phyloP scores from a whole-genome alignment of 352 stramenopile genomes.

The Pythium monospermum region DNA sequence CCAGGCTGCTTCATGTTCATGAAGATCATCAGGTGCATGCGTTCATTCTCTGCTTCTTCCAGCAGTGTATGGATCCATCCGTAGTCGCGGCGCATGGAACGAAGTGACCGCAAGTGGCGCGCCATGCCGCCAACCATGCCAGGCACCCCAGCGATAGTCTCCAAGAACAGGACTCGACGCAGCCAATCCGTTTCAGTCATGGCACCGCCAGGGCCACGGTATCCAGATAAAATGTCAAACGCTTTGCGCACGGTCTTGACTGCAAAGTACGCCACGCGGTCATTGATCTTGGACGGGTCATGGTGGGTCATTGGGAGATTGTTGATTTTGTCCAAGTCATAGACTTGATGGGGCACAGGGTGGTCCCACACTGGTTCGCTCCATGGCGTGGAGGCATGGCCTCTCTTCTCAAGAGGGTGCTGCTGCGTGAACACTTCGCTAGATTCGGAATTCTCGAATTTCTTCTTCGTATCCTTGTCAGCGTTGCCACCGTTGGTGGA shows the following conservation, averaged over 20 bases:
- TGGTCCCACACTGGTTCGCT: constrained; percentile 27
- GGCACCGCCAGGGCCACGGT: constrained; percentile 36
- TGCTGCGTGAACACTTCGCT: too few species aligned
- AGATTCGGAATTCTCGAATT: too few species aligned
- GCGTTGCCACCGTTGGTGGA: too few species aligned
- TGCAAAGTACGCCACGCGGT: constrained; percentile 30
- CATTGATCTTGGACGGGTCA: constrained; percentile 29
- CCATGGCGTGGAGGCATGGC: not conserved
- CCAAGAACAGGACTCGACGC: constrained; percentile 64
- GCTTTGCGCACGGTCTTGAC: constrained; percentile 36
- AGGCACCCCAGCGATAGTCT: constrained; percentile 65
- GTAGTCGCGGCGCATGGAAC: constrained; percentile 75
- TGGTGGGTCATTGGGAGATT: constrained; percentile 32
- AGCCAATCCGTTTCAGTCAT: constrained; percentile 68
- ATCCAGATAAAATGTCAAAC: constrained; percentile 47
- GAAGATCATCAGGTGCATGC: constrained; percentile 91
- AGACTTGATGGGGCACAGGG: constrained; percentile 32
- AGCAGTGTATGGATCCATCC: constrained; percentile 89
- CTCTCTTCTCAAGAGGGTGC: not conserved
- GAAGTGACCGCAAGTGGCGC: constrained; percentile 75
- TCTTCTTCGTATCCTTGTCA: too few species aligned
- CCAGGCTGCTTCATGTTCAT: constrained; percentile 85
- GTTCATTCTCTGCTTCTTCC: constrained; percentile 91
- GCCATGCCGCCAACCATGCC: constrained; percentile 70
- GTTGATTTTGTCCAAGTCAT: constrained; percentile 32